Percentiles rank a stretch among this genome's conserved stretches.
Conservation (phyloP, 495 filamentous ascomycete species). For the Hypoxylon subgilvum region DNA sequence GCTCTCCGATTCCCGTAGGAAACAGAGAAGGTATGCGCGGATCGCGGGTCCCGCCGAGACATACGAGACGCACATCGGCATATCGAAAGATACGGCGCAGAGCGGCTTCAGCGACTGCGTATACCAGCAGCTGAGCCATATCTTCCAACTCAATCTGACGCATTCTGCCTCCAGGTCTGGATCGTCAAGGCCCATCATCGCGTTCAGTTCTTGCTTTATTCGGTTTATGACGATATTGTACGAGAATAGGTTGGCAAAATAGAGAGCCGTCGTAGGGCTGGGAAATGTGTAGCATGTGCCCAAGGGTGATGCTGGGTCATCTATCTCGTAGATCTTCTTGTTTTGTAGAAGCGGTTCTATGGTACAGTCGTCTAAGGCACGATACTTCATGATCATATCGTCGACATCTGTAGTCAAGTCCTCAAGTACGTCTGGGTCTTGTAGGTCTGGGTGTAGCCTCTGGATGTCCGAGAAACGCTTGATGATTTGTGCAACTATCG, state of each 20-base stretch:
- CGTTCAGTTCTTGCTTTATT: constrained; percentile 15
- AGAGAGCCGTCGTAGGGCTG: background rate
- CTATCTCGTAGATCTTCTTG: constrained; percentile 9
- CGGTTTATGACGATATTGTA: constrained; percentile 13
- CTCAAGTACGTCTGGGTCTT: constrained; percentile 1
- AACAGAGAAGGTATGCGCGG: constrained; percentile 5
- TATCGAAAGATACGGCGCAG: constrained; percentile 10
- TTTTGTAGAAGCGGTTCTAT: constrained; percentile 10
- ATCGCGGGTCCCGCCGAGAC: background rate
- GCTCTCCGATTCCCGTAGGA: background rate
- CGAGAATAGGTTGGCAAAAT: constrained; percentile 12
- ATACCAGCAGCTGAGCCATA: constrained; percentile 18
- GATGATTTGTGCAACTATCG: background rate
- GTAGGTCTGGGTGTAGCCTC: background rate
- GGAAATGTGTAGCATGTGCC: constrained; percentile 19
- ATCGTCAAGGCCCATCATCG: constrained; percentile 8
- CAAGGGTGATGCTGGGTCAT: constrained; percentile 6
- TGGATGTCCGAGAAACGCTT: constrained; percentile 1
- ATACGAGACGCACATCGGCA: constrained; percentile 13
- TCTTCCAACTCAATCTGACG: constrained; percentile 3
- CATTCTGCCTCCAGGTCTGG: constrained; percentile 15
- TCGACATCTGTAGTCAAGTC: background rate
- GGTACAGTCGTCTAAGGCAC: constrained; percentile 2
- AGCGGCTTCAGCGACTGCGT: constrained; percentile 15
- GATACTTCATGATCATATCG: background rate